These are phyloP conservation scores for Cyberlindnera samutprakarnensis DNA, from an alignment of 805 yeast genomes.

Conservation along the genomic window DNA sequence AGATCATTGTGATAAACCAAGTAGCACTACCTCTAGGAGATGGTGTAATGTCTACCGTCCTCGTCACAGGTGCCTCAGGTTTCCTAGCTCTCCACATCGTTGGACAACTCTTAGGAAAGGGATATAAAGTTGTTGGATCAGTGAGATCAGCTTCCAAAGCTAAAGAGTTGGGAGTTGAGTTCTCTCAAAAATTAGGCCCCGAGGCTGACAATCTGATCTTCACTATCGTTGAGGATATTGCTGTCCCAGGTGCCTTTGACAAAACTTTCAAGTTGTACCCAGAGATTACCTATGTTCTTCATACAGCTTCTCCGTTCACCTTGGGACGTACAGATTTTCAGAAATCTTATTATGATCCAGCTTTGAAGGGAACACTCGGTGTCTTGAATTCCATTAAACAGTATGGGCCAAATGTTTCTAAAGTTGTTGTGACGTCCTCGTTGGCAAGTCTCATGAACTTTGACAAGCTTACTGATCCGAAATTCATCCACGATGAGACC, in stretches of 20 bases:
- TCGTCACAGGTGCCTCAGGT: slow-evolving; percentile 45
- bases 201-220: slow-evolving; percentile 31
- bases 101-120: slow-evolving; percentile 29
- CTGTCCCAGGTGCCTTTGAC: slow-evolving; percentile 36
- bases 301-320: slow-evolving; percentile 56
- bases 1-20: too few relatives aligned
- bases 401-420: slow-evolving; percentile 32
- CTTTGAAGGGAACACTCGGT: slow-evolving; percentile 45
- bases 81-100: slow-evolving; percentile 40
- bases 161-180: slow-evolving; percentile 22
- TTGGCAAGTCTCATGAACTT: slow-evolving; percentile 37
- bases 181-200: slow-evolving; percentile 22
- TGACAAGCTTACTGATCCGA: slow-evolving; percentile 27
- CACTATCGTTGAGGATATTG: slow-evolving; percentile 43
- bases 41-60: slow-evolving; percentile 24
- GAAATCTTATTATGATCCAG: slow-evolving; percentile 47
- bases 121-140: slow-evolving; percentile 38
- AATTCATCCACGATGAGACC: slow-evolving; percentile 33
- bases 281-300: slow-evolving; percentile 47
- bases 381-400: slow-evolving; percentile 39
- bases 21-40: too few relatives aligned
- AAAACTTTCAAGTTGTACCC: slow-evolving; percentile 36
- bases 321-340: slow-evolving; percentile 35
- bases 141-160: slow-evolving; percentile 35
- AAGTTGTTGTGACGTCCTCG: slow-evolving; percentile 48